Conservation (phyloP, 352 stramenopile genomes). For the Pythium grandisporangium region DNA sequence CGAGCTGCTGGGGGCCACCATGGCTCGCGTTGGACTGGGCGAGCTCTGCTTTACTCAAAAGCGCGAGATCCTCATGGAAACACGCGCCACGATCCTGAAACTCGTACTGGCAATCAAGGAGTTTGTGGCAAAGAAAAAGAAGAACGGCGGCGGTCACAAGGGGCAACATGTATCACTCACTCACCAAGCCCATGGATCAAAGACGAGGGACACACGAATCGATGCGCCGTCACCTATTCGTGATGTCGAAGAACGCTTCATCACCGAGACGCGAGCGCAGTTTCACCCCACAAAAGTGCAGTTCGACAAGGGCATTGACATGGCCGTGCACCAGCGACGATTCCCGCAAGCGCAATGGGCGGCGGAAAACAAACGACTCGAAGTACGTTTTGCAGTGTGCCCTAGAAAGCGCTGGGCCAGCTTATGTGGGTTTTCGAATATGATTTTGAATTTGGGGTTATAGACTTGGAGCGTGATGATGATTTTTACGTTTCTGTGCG, state of each 20-base stretch:
- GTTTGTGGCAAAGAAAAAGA: constrained; percentile 21
- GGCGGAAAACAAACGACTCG: constrained; percentile 27
- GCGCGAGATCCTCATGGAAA: constrained; percentile 59
- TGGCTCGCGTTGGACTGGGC: constrained; percentile 23
- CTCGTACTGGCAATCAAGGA: constrained; percentile 56
- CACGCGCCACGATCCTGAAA: constrained; percentile 38
- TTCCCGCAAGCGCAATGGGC: constrained; percentile 54
- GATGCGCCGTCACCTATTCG: constrained; percentile 7
- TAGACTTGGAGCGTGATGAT: too few relatives aligned
- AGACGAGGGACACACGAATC: constrained; percentile 13
- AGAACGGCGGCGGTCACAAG: constrained; percentile 6
- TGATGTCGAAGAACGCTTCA: constrained; percentile 54
- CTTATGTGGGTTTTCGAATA: too few relatives aligned
- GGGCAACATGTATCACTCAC: neutral
- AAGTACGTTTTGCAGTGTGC: constrained; percentile 15
- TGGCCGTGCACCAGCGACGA: constrained; percentile 49
- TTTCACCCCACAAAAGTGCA: constrained; percentile 30
- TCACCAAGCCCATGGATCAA: too few relatives aligned
- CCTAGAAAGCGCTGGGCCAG: too few relatives aligned
- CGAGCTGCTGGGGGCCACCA: constrained; percentile 31
- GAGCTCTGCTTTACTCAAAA: constrained; percentile 30
- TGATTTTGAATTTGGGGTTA: too few relatives aligned
- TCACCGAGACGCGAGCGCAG: constrained; percentile 25
- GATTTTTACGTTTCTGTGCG: too few relatives aligned
- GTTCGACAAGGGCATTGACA: constrained; percentile 63